Evolutionary conservation across 2,329 filamentous ascomycete genomes (phyloP), one percentile per base, ranked within the genome.

Genomic region (Coniella lustricola): DNA sequence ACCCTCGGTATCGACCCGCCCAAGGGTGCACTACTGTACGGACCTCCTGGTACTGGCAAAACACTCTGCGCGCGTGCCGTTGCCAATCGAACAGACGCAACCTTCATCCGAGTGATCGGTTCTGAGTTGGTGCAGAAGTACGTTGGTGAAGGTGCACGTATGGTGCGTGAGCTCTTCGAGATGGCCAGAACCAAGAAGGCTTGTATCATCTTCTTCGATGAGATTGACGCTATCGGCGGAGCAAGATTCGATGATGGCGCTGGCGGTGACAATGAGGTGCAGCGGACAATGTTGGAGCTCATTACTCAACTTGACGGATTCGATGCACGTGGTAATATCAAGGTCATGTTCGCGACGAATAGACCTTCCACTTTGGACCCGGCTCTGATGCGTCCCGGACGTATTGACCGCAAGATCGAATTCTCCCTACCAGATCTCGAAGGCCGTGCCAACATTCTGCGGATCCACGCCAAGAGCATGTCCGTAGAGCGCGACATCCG

Each of bases 101-200:
- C 93, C 16, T 98, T 98, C 67, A 98, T 98, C 66, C 84, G 93
- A 66, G 93, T 98, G 62, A 98, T 98, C 66, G 93, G 93, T 56
- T 95, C 89, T 60, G 93, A 98, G 68, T 73, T 98, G 61, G 93
- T 98, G 8, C 93, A 98, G 70, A 98, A 98, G 72, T 98, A 98
- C 64, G 93, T 98, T 16, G 93, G 93, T 65, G 93, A 98, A 68
- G 93, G 93, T 65, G 93, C 94, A 4, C 82, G 94, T 60, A 98
- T 98, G 93, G 93, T 98, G 17, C 84, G 93, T 61, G 93, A 98
- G 72, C 80, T 98, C 3, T 98, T 98, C 67, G 93, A 98, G 73
- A 98, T 98, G 93, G 93, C 93, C 9, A 84, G 93, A 59, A 97
- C 93, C 49, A 98, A 98, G 80, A 98, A 98, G 73, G 93, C 93